Evolutionary conservation across 106 monocot species (phyloP), one percentile per base, ranked within the genome.

Genomic region (Allium sativum): DNA sequence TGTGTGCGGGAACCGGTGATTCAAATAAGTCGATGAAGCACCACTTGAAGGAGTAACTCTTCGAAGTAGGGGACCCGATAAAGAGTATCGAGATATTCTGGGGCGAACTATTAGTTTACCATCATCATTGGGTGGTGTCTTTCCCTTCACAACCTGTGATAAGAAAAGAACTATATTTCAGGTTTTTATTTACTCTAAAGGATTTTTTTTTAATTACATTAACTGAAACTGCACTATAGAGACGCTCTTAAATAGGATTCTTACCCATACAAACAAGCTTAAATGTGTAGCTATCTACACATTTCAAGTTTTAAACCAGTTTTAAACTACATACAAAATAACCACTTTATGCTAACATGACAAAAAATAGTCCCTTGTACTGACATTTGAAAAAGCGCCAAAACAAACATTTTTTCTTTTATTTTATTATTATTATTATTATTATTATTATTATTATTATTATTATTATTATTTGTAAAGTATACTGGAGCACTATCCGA

Each of bases 61-160:
- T 4, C 48, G 51, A 42, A 53, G 51, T 45, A 73, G 58, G 42
- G 64, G 45, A 53, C 69, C 40, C 47, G 58, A 73, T 18, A 68
- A 6, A 13, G 73, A 53, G 45, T 57, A 19, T 58, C 78, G 56
- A 45, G 64, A 41, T 10, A 60, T 42, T 13, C 58, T 68, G 17
- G 78, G 73, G 68, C 73, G 68, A 7, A 60, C 18, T 43, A 52
- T 58, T 44, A 68, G 4, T 50, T 11, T 11, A 50, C 48, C 8
- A 10, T 19, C 68, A 40, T 73, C 78, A 59, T 56, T 56, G 13
- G 21, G 52, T 15, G 73, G 56, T 11, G 62, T 18, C 40, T 64
- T 78, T 56, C 73, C 63, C 40, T 51, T 58, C 6, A 69, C 73
- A 17, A 73, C 73, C 78, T 78, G 72, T 19, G 31, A 31, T 2